Evolutionary conservation across 139 green algal genomes (phyloP), one percentile per base, ranked within the genome.

Genomic region (Tetratostichococcus sp.): DNA sequence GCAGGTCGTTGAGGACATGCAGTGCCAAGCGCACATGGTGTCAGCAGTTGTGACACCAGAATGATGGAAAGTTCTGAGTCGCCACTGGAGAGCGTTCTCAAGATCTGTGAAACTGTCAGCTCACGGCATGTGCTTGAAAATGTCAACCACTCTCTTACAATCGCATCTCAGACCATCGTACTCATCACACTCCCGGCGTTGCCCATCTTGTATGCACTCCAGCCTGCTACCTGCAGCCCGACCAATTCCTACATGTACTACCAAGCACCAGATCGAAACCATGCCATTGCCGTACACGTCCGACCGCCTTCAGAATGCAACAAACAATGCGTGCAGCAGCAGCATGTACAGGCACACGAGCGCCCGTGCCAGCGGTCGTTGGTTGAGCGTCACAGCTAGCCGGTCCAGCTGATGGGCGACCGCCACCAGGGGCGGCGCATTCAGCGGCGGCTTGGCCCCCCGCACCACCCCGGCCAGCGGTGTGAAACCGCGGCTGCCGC

Each of bases 391-490:
- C 19, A 86, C 77, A 1, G 71, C 75, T 23, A 75, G 50, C 1
- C 74, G 31, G 71, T 89, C 84, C 34, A 88, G 35, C 70, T 86
- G 71, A 16, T 67, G 68, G 19, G 79, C 84, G 1, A 43, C 76
- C 28, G 30, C 57, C 25, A 82, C 72, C 21, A 83, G 43, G 1
- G 43, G 17, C 4, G 22, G 59, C 33, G n/a, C 23, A 26, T 69
- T 71, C 30, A 88, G 43, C 0, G 84, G 81, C 17, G 71, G 22
- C 21, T 75, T 75, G 57, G 83, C 80, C 22, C 71, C 65, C 16
- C 81, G 73, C 28, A 88, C 62, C 6, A 85, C 28, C n/a, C 84
- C 82, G 17, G 80, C 84, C 34, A 88, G 35, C 0, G 84, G 84
- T 72, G 85, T 82, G 65, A 87, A 87, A 30, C 43, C 70, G 32